phyloP scores from a whole-genome alignment of 768 basidiomycete genomes.

The Strobilomyces dryophilus region DNA sequence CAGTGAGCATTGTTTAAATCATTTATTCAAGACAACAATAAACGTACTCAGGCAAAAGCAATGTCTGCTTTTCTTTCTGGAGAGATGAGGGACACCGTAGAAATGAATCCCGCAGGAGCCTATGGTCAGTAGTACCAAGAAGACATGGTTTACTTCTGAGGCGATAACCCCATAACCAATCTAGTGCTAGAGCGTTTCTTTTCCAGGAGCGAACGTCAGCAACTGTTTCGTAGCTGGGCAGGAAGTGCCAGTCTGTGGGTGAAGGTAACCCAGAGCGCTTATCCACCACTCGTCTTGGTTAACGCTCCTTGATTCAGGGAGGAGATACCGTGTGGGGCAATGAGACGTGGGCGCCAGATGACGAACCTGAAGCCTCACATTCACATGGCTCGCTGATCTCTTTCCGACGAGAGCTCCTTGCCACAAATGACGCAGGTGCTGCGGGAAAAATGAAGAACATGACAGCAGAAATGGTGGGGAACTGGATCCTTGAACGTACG shows the following conservation, averaged over 20 bases:
- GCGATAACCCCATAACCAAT: not conserved
- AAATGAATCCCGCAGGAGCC: conserved; percentile 76
- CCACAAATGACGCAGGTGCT: conserved; percentile 2
- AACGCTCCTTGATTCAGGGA: conserved; percentile 43
- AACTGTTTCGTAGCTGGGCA: conserved; percentile 91
- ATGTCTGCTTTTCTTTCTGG: conserved; percentile 95
- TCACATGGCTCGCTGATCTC: conserved; percentile 82
- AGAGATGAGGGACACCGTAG: conserved; percentile 92
- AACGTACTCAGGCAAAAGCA: conserved; percentile 72
- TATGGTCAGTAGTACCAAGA: conserved; percentile 47
- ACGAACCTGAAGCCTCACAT: conserved; percentile 46
- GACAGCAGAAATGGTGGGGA: conserved; percentile 69
- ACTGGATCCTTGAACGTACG: conserved; percentile 81
- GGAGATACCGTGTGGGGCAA: conserved; percentile 86
- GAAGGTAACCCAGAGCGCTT: conserved; percentile 50
- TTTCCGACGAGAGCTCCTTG: conserved; percentile 48
- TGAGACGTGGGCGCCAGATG: conserved; percentile 73
- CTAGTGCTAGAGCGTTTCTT: conserved; percentile 85
- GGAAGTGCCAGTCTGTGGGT: conserved; percentile 94
- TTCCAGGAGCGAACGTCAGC: conserved; percentile 82
- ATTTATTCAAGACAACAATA: not conserved
- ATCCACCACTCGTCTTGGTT: not conserved
- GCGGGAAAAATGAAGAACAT: conserved; percentile 49
- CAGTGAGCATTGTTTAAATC: conserved; percentile 44
- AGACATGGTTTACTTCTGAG: not conserved